Evolutionary conservation across 352 stramenopile genomes (phyloP).

Genomic region (Globisporangium paroecandrum): DNA sequence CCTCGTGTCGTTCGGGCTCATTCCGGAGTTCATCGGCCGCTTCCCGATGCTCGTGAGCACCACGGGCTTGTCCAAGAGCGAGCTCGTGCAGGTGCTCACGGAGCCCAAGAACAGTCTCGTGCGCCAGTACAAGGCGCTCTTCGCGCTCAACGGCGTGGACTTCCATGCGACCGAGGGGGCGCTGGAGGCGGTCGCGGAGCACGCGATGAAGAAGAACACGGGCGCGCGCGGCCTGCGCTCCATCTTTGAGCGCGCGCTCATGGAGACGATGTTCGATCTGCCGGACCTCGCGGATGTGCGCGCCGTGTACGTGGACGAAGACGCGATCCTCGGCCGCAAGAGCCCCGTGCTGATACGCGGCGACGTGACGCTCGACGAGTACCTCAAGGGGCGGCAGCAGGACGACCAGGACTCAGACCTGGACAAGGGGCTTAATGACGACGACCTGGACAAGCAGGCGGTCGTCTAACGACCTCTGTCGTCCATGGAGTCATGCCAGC

Average conservation of each 20-base stretch:
- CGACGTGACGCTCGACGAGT: constrained; percentile 64
- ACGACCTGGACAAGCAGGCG: constrained; percentile 49
- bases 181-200: constrained; percentile 93
- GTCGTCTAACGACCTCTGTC: constrained; percentile 30
- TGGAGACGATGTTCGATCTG: constrained; percentile 97
- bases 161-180: constrained; percentile 95
- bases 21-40: constrained; percentile 97
- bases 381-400: constrained; percentile 47
- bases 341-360: constrained; percentile 88
- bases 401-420: not conserved
- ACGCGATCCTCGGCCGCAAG: constrained; percentile 87
- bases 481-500: not conserved
- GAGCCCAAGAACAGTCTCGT: constrained; percentile 97
- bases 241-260: constrained; percentile 93
- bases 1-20: constrained; percentile 96
- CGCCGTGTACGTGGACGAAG: constrained; percentile 93
- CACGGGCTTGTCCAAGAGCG: constrained; percentile 86
- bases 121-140: constrained; percentile 96
- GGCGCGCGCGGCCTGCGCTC: constrained; percentile 94
- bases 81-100: constrained; percentile 95
- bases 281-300: constrained; percentile 89
- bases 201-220: constrained; percentile 92
- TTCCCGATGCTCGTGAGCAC: constrained; percentile 97
- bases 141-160: constrained; percentile 95
- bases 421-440: constrained; percentile 47